These are phyloP conservation scores for Grosmannia huntii DNA, from an alignment of 2,329 filamentous ascomycete species.

Conservation along the genomic window DNA sequence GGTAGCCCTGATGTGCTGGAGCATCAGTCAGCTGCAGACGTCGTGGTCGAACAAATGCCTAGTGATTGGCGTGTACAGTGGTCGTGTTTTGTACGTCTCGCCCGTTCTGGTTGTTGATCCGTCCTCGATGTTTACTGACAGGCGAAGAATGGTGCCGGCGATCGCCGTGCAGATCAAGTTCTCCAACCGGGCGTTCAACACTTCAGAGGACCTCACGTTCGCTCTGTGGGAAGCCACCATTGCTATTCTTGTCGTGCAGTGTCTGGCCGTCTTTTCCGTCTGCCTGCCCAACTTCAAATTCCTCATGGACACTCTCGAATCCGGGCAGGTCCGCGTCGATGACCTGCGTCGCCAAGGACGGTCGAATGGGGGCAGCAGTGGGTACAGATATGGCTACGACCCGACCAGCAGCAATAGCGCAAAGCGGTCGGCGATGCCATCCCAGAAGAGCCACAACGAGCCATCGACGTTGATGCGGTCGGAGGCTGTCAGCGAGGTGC, in stretches of 20 bases:
- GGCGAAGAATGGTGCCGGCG: not conserved
- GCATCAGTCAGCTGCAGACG: not conserved
- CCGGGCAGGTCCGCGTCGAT: constrained; percentile 2
- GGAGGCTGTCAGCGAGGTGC: not conserved
- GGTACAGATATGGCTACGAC: not conserved
- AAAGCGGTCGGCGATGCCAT: not conserved
- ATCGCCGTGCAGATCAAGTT: not conserved
- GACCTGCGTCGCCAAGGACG: constrained; percentile 1
- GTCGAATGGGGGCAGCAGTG: not conserved
- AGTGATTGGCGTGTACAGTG: not conserved
- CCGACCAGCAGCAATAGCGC: not conserved
- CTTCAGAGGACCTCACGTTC: not conserved
- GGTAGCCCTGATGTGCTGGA: not conserved
- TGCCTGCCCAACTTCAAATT: constrained; percentile 6
- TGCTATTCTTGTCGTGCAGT: constrained; percentile 1
- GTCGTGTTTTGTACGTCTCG: constrained; percentile 1
- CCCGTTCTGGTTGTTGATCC: no score
- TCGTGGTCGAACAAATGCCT: not conserved
- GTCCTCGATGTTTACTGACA: not conserved
- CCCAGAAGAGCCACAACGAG: not conserved
- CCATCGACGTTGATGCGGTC: not conserved
- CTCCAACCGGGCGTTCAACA: not conserved
- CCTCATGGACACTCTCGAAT: constrained; percentile 2
- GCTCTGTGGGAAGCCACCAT: not conserved
- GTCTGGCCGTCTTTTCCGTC: not conserved